Percentiles rank a stretch among this genome's conserved stretches.
These are phyloP conservation scores for Pilaira anomala DNA, from an alignment of 192 early-diverging fungal genomes.

Conservation along the genomic window DNA sequence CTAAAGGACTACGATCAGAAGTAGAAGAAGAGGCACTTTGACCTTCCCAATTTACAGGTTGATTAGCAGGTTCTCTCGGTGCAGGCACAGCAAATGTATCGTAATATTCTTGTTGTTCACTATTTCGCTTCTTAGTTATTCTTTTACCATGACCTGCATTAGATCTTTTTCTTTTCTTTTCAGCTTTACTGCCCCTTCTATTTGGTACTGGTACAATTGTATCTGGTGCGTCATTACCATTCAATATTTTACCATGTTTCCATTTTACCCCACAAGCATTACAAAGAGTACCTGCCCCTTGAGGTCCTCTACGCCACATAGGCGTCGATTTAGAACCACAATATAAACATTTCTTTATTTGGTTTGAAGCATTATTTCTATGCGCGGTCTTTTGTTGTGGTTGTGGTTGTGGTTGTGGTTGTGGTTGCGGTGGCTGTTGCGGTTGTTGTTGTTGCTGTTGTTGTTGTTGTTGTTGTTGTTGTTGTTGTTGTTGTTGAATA, in stretches of 20 bases:
- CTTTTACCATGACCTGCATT: slow-evolving; percentile 3
- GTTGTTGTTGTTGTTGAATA: background rate
- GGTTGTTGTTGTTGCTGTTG: background rate
- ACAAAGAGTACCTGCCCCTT: slow-evolving; percentile 68
- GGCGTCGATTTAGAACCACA: slow-evolving; percentile 67
- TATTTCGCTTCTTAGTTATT: slow-evolving; percentile 1
- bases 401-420: background rate
- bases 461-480: background rate
- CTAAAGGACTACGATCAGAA: slow-evolving; percentile 1
- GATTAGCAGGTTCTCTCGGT: slow-evolving; percentile 1
- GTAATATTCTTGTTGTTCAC: slow-evolving; percentile 4
- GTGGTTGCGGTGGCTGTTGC: too few relatives aligned
- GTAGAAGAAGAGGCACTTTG: slow-evolving; percentile 14
- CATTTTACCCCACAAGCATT: slow-evolving; percentile 83
- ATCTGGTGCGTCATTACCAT: slow-evolving; percentile 22
- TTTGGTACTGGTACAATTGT: background rate
- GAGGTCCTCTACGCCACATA: slow-evolving; percentile 76
- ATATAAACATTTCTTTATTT: slow-evolving; percentile 57
- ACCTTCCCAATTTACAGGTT: slow-evolving; percentile 5
- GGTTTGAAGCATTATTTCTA: slow-evolving; percentile 4
- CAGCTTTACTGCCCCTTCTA: background rate
- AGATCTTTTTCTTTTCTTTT: slow-evolving; percentile 22
- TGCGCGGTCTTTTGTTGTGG: too few relatives aligned
- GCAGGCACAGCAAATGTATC: slow-evolving; percentile 6
- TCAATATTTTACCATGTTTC: slow-evolving; percentile 75